Base-by-base conservation (phyloP, 257 asterid species). In the Salvia splendens region DNA sequence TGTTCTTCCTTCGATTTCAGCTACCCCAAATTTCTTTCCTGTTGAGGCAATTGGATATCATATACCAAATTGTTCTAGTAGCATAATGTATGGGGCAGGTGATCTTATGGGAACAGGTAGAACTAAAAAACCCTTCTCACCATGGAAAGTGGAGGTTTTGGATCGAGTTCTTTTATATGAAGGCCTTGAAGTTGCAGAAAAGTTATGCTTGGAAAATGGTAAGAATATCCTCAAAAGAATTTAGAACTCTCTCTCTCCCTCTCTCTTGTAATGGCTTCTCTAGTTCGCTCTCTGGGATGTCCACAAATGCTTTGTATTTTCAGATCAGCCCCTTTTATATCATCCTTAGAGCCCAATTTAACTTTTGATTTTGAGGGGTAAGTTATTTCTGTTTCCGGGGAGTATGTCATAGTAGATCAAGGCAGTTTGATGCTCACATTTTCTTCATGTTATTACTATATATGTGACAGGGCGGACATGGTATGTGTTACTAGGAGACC, bases 131-230 rank as follows among this genome's bases (percentile, higher is more conserved):
- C 83, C 80, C 53, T 69, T 80, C 86, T 71, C 89, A 56, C 92
- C 95, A 67, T 88, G 95, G 97, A 86, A 90, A 81, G 83, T 90
- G 76, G 99, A 88, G 81, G 80, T 90, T 65, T 84, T 90, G 95
- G 99, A 90, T 81, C 84, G 85, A 82, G 87, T 83, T 71, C 87
- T 90, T 74, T 54, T 86, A 62, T 81, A 74, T 52, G 99, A 93
- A 80, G 87, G 92, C 61, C 92, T 89, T 38, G 89, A 88, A 78
- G 95, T 85, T 75, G 95, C 95, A 68, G 97, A 93, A 77, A 79
- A 77, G 65, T 75, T 93, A 69, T 93, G 96, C 85, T 68, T 79
- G 79, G 94, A 78, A 73, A 93, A 90, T 80, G 99, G 99, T 93
- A 77, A 64, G 76, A 53, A 68, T 70, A 68, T 70, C 50, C 62